These are phyloP conservation scores for Fragosphaeria purpurea DNA, from an alignment of 2,329 filamentous ascomycete genomes.

Conservation along the genomic window DNA sequence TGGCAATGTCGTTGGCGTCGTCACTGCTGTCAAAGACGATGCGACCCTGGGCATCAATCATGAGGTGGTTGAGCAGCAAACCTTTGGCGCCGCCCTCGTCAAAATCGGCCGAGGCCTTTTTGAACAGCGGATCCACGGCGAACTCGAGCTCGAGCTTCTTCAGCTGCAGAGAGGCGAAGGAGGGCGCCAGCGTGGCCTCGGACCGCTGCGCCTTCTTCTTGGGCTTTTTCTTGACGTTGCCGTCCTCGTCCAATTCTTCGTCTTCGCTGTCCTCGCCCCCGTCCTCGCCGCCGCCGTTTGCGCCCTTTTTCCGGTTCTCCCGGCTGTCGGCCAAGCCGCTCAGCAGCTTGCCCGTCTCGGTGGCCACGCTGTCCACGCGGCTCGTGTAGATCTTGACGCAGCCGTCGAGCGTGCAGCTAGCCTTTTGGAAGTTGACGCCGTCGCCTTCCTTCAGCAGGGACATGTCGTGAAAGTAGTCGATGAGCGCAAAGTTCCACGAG, in stretches of 20 bases:
- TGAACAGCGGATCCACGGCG: constrained; percentile 94
- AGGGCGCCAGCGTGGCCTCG: constrained; percentile 84
- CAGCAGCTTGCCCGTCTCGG: constrained; percentile 88
- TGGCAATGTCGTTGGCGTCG: constrained; percentile 52
- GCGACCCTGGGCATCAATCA: constrained; percentile 81
- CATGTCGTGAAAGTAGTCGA: constrained; percentile 99
- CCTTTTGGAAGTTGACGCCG: constrained; percentile 96
- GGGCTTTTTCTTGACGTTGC: constrained; percentile 45
- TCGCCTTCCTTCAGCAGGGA: constrained; percentile 92
- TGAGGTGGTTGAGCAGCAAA: constrained; percentile 87
- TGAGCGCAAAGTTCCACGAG: constrained; percentile 99
- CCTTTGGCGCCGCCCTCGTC: constrained; percentile 97
- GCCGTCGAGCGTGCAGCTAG: constrained; percentile 91
- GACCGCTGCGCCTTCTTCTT: constrained; percentile 76
- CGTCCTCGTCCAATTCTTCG: constrained; percentile 41
- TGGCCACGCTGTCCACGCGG: constrained; percentile 94
- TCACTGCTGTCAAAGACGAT: constrained; percentile 99
- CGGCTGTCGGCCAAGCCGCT: constrained; percentile 87
- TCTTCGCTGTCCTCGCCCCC: constrained; percentile 53
- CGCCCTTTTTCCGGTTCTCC: constrained; percentile 62
- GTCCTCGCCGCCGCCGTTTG: constrained; percentile 53
- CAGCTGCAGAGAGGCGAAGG: constrained; percentile 77
- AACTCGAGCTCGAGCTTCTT: constrained; percentile 99
- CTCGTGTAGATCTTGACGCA: constrained; percentile 99
- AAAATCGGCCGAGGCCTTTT: constrained; percentile 96